Base-by-base conservation (phyloP, 208 protist genomes). In the Leishmania mexicana region DNA sequence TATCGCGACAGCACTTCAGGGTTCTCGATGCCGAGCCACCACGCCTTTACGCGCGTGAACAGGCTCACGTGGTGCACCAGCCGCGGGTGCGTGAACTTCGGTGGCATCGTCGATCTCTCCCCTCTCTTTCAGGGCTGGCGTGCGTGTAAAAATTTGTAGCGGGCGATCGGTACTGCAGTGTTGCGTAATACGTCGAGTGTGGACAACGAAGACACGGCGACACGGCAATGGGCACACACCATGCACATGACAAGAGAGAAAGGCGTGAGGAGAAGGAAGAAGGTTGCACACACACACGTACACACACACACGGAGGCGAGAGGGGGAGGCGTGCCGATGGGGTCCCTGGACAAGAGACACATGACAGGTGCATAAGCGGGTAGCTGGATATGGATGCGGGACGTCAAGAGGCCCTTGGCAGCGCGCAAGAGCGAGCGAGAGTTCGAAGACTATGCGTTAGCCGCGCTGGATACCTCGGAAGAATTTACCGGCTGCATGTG, bases 1-100 rank as follows among this genome's bases (percentile, higher is more conserved):
- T 91, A 97, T 49, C 89, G 90, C 15, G 87, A 83, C 35, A 96
- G 80, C 42, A 92, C 79, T 76, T 93, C 87, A 0, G 89, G 86
- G 72, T 91, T 91, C 21, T 95, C 93, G 47, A 95, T 81, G 31
- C 93, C 93, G 24, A 93, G 70, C 90, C 92, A 96, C 93, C 93
- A 96, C 71, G 93, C 93, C 83, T 80, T 84, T 6, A 95, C 31
- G 4, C 90, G 88, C 1, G 90, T 94, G 70, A 96, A 93, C 10
- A 86, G 85, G 65, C 85, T 85, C 13, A 95, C 87, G 57, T 85
- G 83, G 74, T 90, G 84, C 40, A 87, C 79, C 17, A 83, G 82
- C 45, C 77, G 89, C 57, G 78, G 76, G 3, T 85, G 80, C 21
- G 83, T 65, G 47, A 77, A 75, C 73, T 91, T 87, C 7, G 85